A percentile compares a stretch with the other conserved stretches of the same genome.
Conservation (phyloP, 805 yeast species). For the Osmozyma mogii region DNA sequence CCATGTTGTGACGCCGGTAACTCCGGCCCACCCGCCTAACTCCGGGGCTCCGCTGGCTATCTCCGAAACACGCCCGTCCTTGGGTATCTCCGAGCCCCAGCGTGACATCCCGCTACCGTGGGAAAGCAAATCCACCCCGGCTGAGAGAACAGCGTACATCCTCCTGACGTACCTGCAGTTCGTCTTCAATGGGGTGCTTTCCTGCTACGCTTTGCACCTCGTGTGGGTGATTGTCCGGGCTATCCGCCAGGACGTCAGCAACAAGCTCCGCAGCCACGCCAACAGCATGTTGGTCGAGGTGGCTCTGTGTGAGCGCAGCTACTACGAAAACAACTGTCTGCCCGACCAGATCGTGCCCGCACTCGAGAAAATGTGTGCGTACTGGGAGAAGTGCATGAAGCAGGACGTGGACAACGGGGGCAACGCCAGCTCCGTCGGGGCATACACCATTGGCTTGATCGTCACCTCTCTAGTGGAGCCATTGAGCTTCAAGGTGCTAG, state of each 20-base stretch:
- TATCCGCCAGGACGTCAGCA: constrained; percentile 45
- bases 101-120: constrained; percentile 52
- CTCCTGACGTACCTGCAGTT: constrained; percentile 58
- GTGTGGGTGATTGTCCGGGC: constrained; percentile 38
- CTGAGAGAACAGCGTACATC: constrained; percentile 46
- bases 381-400: constrained; percentile 63
- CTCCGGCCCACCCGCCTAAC: too few relatives aligned
- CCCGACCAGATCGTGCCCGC: constrained; percentile 53
- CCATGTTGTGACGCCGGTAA: too few relatives aligned
- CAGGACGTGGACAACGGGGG: constrained; percentile 46
- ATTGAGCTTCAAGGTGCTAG: constrained; percentile 50
- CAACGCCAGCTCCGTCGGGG: constrained; percentile 46
- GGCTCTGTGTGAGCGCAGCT: constrained; percentile 44
- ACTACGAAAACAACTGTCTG: constrained; percentile 48
- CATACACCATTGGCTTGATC: constrained; percentile 54
- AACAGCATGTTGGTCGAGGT: constrained; percentile 42
- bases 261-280: constrained; percentile 42
- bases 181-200: constrained; percentile 40
- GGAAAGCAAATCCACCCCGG: constrained; percentile 45
- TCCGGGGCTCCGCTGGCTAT: too few relatives aligned
- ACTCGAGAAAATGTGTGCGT: constrained; percentile 44
- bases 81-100: too few relatives aligned
- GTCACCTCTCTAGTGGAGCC: constrained; percentile 62
- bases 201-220: constrained; percentile 37
- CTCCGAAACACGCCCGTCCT: too few relatives aligned